Evolutionary conservation across 129 eudicot species (phyloP), one percentile per base, ranked within the genome.

Genomic region (Pulicaria dysenterica): DNA sequence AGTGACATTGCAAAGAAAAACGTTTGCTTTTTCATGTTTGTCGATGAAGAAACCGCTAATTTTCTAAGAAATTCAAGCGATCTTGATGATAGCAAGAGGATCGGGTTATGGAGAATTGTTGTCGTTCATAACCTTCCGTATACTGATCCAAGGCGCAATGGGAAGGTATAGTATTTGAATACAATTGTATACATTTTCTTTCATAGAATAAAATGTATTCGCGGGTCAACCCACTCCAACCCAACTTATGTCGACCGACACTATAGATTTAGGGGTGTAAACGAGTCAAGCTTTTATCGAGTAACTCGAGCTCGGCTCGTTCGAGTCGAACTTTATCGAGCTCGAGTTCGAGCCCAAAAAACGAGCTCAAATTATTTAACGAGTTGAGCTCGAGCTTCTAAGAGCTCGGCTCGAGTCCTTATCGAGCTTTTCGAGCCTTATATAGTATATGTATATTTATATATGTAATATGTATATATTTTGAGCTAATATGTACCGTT

Each of bases 91-190:
- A 75, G 77, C 64, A 85, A 80, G 79, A 86, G 75, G 72, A 76
- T 90, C 42, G 98, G 98, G 12, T 63, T 87, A 76, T 94, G 98
- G 98, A 88, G 90, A 74, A 86, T 84, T 8, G 88, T 94, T 70
- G 83, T 88, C 72, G 92, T 93, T 45, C 98, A 41, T 67, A 90
- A 94, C 73, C 82, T 90, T 16, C 98, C 98, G 13, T 94, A 94
- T 62, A 54, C 90, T 45, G 98, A 94, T 76, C 95, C 98, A 34
- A 85, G 97, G 69, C 88, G 98, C 50, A 94, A 82, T 66, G 98
- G 98, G 46, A 94, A 94, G 97, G 98, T 94, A 73, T 48, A 56
- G 16, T 37, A 39, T 45, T 36, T 15, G 5, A 44, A 67, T 34
- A 3, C 12, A 3, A 46, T 46, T 55, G 60, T 55, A 14, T 15